Percentiles rank a stretch among this genome's conserved stretches.
Conservation (phyloP, 2,329 filamentous ascomycete genomes). For the Hypocreales sp. region DNA sequence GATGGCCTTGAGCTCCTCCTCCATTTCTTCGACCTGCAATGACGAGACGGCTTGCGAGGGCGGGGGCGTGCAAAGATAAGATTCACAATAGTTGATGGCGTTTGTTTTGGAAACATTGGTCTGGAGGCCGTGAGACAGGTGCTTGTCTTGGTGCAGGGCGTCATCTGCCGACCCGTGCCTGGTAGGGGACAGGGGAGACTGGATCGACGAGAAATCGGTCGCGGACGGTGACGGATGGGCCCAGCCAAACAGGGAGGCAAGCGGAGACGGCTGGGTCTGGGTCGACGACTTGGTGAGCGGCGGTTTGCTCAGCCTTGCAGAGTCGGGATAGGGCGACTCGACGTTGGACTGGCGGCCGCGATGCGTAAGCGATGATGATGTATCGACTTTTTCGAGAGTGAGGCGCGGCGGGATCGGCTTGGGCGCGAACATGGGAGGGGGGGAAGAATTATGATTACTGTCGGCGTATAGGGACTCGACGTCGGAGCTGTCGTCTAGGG, state of each 20-base stretch:
- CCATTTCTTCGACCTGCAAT: constrained; percentile 65
- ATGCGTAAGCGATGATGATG: constrained; percentile 10
- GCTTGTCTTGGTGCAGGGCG: constrained; percentile 10
- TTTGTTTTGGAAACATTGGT: constrained; percentile 25
- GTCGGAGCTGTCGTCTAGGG: constrained; percentile 13
- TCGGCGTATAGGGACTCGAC: constrained; percentile 11
- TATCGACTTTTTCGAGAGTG: constrained; percentile 27
- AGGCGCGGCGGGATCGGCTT: constrained; percentile 38
- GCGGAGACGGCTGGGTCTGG: constrained; percentile 27
- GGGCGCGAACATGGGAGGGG: constrained; percentile 30
- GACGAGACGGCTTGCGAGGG: constrained; percentile 21
- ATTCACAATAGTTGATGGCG: constrained; percentile 33
- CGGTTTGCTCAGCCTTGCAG: constrained; percentile 30
- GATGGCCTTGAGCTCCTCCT: constrained; percentile 87
- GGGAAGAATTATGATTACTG: constrained; percentile 21
- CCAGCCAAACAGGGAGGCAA: constrained; percentile 41
- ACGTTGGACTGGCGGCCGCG: constrained; percentile 10
- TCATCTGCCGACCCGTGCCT: constrained; percentile 19
- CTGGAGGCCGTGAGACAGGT: constrained; percentile 19
- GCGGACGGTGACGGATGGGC: constrained; percentile 26
- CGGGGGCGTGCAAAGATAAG: constrained; percentile 34
- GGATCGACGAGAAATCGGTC: constrained; percentile 36
- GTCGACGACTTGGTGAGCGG: constrained; percentile 38
- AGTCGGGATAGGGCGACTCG: constrained; percentile 12
- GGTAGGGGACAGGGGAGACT: constrained; percentile 33